Conservation (phyloP, 371 early-diverging fungal genomes). For the Mortierella sp. region DNA sequence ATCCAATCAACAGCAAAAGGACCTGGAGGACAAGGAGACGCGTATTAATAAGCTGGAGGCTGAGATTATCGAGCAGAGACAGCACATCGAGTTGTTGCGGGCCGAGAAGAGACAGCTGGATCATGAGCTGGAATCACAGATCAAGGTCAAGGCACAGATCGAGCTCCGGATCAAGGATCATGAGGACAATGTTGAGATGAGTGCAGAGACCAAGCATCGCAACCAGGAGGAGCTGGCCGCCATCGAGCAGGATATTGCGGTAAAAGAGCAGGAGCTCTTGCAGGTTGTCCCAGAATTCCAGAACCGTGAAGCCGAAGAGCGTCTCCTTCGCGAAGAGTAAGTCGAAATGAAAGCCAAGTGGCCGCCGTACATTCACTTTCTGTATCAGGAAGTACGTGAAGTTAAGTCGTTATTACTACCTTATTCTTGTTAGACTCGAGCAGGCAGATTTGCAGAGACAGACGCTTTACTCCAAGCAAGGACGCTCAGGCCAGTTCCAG, state of each 20-base stretch:
- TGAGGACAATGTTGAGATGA: constrained; percentile 63
- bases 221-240: constrained; percentile 60
- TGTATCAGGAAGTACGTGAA: neutral
- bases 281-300: constrained; percentile 67
- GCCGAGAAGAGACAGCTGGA: constrained; percentile 71
- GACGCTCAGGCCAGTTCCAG: constrained; percentile 81
- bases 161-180: constrained; percentile 70
- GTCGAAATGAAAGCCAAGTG: neutral
- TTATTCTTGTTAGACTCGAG: constrained; percentile 53
- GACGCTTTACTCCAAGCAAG: constrained; percentile 85
- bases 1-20: constrained; percentile 49
- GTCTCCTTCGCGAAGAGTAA: constrained; percentile 63
- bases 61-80: constrained; percentile 61
- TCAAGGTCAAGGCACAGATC: constrained; percentile 69
- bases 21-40: constrained; percentile 23
- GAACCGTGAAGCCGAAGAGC: constrained; percentile 61
- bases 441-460: constrained; percentile 65
- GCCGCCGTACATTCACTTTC: too few species aligned
- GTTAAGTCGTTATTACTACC: neutral
- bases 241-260: constrained; percentile 69
- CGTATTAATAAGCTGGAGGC: constrained; percentile 55
- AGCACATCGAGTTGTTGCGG: constrained; percentile 62
- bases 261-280: constrained; percentile 68
- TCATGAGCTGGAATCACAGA: constrained; percentile 67
- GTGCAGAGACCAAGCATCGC: constrained; percentile 54